These are phyloP conservation scores for Colletotrichum gigasporum DNA, from an alignment of 2,329 filamentous ascomycete species.

Conservation along the genomic window DNA sequence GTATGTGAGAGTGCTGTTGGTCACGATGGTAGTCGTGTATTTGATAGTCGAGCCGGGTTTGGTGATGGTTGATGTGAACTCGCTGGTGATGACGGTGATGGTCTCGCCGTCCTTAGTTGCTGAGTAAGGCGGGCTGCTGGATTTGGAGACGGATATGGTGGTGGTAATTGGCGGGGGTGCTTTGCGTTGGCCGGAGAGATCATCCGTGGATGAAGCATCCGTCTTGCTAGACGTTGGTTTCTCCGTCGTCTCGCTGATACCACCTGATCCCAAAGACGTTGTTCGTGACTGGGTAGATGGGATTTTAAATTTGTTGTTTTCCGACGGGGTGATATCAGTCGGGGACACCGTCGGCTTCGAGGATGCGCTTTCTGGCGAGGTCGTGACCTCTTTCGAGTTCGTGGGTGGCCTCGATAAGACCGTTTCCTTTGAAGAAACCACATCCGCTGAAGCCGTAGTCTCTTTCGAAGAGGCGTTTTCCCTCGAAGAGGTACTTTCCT, in stretches of 20 bases:
- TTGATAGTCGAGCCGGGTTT: not conserved
- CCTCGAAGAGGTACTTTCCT: not conserved
- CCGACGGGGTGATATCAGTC: no score
- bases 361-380: no score
- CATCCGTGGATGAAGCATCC: not conserved
- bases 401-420: no score
- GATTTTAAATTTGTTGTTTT: no score
- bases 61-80: constrained; percentile 14
- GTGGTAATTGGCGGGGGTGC: not conserved
- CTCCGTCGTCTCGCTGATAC: no score
- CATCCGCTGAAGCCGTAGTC: not conserved
- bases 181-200: not conserved
- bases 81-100: not conserved
- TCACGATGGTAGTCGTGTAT: not conserved
- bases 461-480: not conserved
- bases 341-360: no score
- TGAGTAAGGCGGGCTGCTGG: not conserved
- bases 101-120: not conserved
- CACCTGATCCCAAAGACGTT: no score
- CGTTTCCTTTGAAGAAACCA: no score
- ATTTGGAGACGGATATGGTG: not conserved
- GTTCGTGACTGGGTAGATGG: no score
- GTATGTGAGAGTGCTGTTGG: not conserved
- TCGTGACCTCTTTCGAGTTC: no score
- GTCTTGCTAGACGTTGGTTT: no score